Evolutionary conservation across 768 basidiomycete species (phyloP), one percentile per base, ranked within the genome.

Genomic region (Suillus decipiens): DNA sequence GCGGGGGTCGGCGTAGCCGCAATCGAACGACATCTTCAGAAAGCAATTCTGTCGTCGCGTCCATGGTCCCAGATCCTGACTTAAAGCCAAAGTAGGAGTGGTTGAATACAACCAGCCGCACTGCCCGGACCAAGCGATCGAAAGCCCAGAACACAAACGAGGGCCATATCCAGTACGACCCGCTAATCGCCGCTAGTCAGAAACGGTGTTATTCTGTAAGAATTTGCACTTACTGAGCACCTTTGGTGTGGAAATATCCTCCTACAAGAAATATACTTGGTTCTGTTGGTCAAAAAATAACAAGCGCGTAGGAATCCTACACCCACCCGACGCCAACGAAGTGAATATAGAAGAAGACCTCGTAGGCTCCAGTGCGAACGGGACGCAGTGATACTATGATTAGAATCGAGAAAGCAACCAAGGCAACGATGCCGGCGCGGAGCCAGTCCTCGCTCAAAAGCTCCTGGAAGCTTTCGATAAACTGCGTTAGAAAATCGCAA

Each of bases 281-380:
- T 3, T n/a, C 0, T 1, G 62, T 72, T 42, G 66, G 72, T 65
- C 24, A 28, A 15, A 10, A 33, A 60, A 5, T 37, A 2, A n/a
- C 19, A 22, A 33, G 4, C 0, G 2, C 0, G 34, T 0, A 12
- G 1, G 3, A 2, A 9, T 24, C 42, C 17, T n/a, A 19, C 17
- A 62, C 81, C 70, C 63, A 83, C 81, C 78, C 57, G 11, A 80
- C 76, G 28, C 79, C 65, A 4, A 80, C 9, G 59, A 83, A 78
- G 68, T 89, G 87, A 0, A 73, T 45, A 33, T 80, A 69, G 39
- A 84, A 74, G 75, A 89, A 89, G 5, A 81, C 4, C 67, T 88
- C 86, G 60, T 86, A 88, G 1, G 67, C 70, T 6, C 69, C 73
- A 3, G 75, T 69, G 10, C 86, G 81, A 24, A 88, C 66, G 1